These are phyloP conservation scores for Draba incana DNA, from an alignment of 345 rosid genomes.

Conservation along the genomic window DNA sequence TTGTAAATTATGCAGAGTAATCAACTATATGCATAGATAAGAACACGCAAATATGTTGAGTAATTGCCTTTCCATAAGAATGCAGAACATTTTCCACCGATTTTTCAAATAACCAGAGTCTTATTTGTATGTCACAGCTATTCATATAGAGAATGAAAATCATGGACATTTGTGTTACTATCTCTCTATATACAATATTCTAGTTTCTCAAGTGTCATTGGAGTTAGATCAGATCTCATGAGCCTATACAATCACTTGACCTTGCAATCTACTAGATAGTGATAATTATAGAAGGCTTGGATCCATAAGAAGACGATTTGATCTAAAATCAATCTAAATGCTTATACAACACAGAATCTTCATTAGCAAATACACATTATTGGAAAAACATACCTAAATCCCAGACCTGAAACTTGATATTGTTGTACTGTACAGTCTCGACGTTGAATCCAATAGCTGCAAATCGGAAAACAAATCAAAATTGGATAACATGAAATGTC, in stretches of 20 bases:
- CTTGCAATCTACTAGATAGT: not conserved
- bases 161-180: not conserved
- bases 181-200: not conserved
- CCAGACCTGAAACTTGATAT: slow-evolving; percentile 91
- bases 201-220: not conserved
- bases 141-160: not conserved
- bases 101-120: not conserved
- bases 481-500: slow-evolving; percentile 3
- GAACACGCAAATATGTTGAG: not conserved
- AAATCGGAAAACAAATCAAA: slow-evolving; percentile 19
- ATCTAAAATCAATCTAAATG: slow-evolving; percentile 6
- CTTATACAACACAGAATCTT: not conserved
- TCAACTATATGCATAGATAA: not conserved
- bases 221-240: not conserved
- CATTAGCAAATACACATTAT: not conserved
- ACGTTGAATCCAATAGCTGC: slow-evolving; percentile 95
- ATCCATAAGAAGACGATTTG: not conserved
- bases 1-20: not conserved
- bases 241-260: not conserved
- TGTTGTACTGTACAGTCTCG: slow-evolving; percentile 84
- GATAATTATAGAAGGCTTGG: too few species aligned
- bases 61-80: not conserved
- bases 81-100: not conserved
- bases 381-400: slow-evolving; percentile 54
- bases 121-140: not conserved